A percentile compares a stretch with the other conserved stretches of the same genome.
phyloP scores from a whole-genome alignment of 306 rosid species.

The Cercis canadensis region DNA sequence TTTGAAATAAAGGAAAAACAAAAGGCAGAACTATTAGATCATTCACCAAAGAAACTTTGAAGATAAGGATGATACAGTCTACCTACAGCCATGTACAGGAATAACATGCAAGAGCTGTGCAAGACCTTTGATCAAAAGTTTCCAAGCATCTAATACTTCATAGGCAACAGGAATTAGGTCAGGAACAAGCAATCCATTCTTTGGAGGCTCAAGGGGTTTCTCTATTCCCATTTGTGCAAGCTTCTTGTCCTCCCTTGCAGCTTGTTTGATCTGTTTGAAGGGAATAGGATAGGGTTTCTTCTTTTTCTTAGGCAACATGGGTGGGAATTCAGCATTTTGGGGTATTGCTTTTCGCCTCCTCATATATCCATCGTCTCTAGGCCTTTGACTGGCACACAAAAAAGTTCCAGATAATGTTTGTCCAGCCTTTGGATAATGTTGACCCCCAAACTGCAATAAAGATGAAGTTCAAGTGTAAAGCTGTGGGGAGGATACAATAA shows the following conservation, averaged over 20 bases:
- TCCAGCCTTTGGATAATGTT: slow-evolving; percentile 43
- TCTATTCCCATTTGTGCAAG: slow-evolving; percentile 86
- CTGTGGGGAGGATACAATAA: slow-evolving; percentile 27
- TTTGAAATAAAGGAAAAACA: slow-evolving; percentile 20
- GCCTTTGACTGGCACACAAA: slow-evolving; percentile 51
- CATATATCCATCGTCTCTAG: slow-evolving; percentile 42
- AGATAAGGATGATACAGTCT: slow-evolving; percentile 30
- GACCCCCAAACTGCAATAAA: slow-evolving; percentile 57
- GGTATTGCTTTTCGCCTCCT: slow-evolving; percentile 48
- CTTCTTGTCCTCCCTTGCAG: slow-evolving; percentile 63
- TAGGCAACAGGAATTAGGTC: slow-evolving; percentile 83
- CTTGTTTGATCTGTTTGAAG: slow-evolving; percentile 68
- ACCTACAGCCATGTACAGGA: slow-evolving; percentile 93
- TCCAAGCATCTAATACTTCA: slow-evolving; percentile 86
- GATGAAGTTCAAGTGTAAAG: slow-evolving; percentile 31
- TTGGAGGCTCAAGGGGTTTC: slow-evolving; percentile 83
- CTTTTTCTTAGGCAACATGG: slow-evolving; percentile 68
- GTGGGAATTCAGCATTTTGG: slow-evolving; percentile 88
- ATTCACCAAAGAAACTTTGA: slow-evolving; percentile 8
- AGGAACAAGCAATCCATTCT: slow-evolving; percentile 85
- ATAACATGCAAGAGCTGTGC: slow-evolving; percentile 75
- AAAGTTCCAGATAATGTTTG: slow-evolving; percentile 38
- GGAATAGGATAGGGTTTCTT: slow-evolving; percentile 94
- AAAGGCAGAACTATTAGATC: slow-evolving; percentile 27
- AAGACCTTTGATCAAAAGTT: slow-evolving; percentile 79